Evolutionary conservation across 305 asterid species (phyloP), one percentile per base, ranked within the genome.

Genomic region (Salvia sclarea): DNA sequence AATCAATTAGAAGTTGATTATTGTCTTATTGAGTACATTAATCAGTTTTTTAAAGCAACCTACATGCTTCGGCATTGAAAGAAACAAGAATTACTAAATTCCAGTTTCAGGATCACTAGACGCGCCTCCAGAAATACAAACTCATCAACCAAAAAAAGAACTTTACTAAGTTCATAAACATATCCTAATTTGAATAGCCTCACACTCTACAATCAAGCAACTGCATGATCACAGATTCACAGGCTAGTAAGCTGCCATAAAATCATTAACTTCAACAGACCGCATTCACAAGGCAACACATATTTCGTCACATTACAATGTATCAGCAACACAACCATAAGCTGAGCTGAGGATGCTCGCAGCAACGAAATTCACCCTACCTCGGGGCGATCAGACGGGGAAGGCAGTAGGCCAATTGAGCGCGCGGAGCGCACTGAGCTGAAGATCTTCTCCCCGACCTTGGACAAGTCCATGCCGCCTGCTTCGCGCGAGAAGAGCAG

Each of bases 361-460:
- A 2, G 44, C 59, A 25, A 49, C 13, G 33, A 65, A 66, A 61
- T 52, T 3, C 7, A 21, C 10, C 55, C 41, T 73, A 95, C 99
- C 95, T 92, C 91, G 0, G 98, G 99, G 69, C 98, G 99, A 84
- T 85, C 90, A 33, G 90, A 75, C 53, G 83, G 55, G 37, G 86
- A 44, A 69, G 97, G 96, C 48, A 90, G 83, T 52, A 95, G 95
- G 54, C 97, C 98, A 59, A 95, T 92, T 53, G 98, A 89, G 78
- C 97, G 92, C 4, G 99, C 99, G 6, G 98, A 92, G 75, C 99
- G 99, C 72, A 92, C 98, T 58, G 99, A 95, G 83, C 97, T 94
- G 80, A 94, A 75, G 72, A 94, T 77, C 91, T 91, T 94, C 85
- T 94, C 98, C 57, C 98, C 99, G 72, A 94, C 97, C 79, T 89